Evolutionary conservation across 2,329 filamentous ascomycete species (phyloP).

Genomic region (Iodosphaeria phyllophila): DNA sequence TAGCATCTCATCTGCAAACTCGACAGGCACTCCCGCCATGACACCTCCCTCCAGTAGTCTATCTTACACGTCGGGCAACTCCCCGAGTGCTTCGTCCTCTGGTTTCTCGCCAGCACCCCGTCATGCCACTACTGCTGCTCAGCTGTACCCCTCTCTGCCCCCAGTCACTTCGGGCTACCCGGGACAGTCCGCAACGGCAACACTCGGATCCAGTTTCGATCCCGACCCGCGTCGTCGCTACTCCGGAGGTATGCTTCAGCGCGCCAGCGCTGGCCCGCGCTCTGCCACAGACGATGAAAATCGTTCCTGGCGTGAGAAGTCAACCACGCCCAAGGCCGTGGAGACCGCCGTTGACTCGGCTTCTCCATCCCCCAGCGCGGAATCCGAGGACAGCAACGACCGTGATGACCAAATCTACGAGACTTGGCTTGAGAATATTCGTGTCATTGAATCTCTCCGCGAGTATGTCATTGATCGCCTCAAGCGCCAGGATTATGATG

Average conservation of each 20-base stretch:
- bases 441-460: conserved; percentile 41
- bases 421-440: conserved; percentile 46
- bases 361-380: conserved; percentile 34
- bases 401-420: conserved; percentile 43
- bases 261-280: conserved; percentile 26
- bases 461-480: conserved; percentile 38
- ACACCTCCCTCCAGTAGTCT: conserved; percentile 59
- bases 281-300: conserved; percentile 14
- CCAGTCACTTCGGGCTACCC: conserved; percentile 52
- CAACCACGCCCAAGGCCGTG: conserved; percentile 22
- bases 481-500: conserved; percentile 33
- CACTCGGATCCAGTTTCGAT: conserved; percentile 50
- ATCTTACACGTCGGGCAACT: conserved; percentile 63
- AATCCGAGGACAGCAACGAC: conserved; percentile 31
- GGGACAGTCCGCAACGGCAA: conserved; percentile 49
- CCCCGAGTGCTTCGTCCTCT: conserved; percentile 51
- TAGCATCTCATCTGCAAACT: conserved; percentile 35
- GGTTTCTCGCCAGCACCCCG: conserved; percentile 50
- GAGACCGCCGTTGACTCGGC: conserved; percentile 24
- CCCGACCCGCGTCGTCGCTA: conserved; percentile 44
- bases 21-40: conserved; percentile 50
- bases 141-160: conserved; percentile 59
- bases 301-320: conserved; percentile 14
- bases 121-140: conserved; percentile 37
- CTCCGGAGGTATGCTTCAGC: conserved; percentile 48